These are phyloP conservation scores for Sonneratia caseolaris DNA, from an alignment of 345 rosid genomes.

Conservation along the genomic window DNA sequence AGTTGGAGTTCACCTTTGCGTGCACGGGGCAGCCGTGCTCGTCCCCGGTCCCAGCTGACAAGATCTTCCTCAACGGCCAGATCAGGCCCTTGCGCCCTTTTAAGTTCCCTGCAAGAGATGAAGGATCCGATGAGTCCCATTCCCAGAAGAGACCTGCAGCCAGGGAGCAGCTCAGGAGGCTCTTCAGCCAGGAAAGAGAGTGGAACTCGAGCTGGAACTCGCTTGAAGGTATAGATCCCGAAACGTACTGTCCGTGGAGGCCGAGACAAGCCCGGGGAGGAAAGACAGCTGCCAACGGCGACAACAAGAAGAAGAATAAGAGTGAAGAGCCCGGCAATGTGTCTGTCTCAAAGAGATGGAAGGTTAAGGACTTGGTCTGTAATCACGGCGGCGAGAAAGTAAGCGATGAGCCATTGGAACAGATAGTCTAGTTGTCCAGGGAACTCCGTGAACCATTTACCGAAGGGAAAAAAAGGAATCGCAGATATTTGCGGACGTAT, in stretches of 20 bases:
- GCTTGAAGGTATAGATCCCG: conserved; percentile 33
- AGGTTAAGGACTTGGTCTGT: conserved; percentile 28
- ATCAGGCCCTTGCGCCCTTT: conserved; percentile 48
- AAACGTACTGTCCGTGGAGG: conserved; percentile 62
- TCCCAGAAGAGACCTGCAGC: conserved; percentile 9
- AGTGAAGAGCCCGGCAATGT: conserved; percentile 31
- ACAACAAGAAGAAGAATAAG: neutral
- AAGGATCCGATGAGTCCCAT: neutral
- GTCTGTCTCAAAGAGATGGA: conserved; percentile 71
- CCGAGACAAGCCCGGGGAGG: conserved; percentile 22
- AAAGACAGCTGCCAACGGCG: neutral
- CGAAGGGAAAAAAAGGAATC: too few relatives aligned
- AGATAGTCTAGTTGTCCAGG: too few relatives aligned
- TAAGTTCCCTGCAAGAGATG: neutral
- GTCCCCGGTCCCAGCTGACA: conserved; percentile 44
- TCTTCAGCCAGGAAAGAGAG: conserved; percentile 51
- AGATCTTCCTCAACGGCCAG: conserved; percentile 53
- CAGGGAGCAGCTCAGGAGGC: conserved; percentile 36
- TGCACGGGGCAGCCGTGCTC: conserved; percentile 14
- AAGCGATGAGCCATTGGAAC: neutral
- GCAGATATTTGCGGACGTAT: too few relatives aligned
- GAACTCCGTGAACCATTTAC: too few relatives aligned
- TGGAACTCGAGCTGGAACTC: conserved; percentile 32
- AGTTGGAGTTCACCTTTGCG: conserved; percentile 42
- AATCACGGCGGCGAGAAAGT: neutral